A percentile compares a stretch with the other conserved stretches of the same genome.
These are phyloP conservation scores for Penicillium sp. DNA, from an alignment of 2,329 filamentous ascomycete genomes.

Conservation along the genomic window DNA sequence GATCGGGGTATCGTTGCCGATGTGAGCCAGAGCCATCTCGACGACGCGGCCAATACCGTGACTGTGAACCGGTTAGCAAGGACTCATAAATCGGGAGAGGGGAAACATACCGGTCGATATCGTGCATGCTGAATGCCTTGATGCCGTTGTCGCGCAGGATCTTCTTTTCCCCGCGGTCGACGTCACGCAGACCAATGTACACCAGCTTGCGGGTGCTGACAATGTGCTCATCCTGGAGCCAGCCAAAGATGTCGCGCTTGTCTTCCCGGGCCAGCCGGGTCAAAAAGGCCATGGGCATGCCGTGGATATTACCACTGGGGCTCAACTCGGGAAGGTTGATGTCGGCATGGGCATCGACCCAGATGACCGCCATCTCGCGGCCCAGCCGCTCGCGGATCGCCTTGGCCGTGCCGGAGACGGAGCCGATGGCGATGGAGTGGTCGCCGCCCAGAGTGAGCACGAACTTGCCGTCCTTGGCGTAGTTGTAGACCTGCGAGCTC, in stretches of 20 bases:
- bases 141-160: conserved; percentile 85
- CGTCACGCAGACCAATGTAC: conserved; percentile 92
- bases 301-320: conserved; percentile 90
- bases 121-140: conserved; percentile 97
- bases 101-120: conserved; percentile 74
- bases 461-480: conserved; percentile 78
- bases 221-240: conserved; percentile 64
- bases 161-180: conserved; percentile 90
- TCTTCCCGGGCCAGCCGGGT: conserved; percentile 79
- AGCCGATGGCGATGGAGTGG: conserved; percentile 94
- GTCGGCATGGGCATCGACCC: conserved; percentile 97
- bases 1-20: conserved; percentile 90
- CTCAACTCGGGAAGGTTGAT: conserved; percentile 95
- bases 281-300: conserved; percentile 93
- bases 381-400: conserved; percentile 79
- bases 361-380: conserved; percentile 89
- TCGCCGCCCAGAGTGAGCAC: conserved; percentile 93
- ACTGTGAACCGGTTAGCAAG: conserved; percentile 44
- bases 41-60: conserved; percentile 94
- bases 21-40: conserved; percentile 97
- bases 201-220: conserved; percentile 81
- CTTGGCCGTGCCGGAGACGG: conserved; percentile 80
- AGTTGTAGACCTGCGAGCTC: conserved; percentile 79
- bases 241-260: conserved; percentile 79
- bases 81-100: not conserved